Conservation (phyloP, 345 rosid genomes). For the Linum lewisii region DNA sequence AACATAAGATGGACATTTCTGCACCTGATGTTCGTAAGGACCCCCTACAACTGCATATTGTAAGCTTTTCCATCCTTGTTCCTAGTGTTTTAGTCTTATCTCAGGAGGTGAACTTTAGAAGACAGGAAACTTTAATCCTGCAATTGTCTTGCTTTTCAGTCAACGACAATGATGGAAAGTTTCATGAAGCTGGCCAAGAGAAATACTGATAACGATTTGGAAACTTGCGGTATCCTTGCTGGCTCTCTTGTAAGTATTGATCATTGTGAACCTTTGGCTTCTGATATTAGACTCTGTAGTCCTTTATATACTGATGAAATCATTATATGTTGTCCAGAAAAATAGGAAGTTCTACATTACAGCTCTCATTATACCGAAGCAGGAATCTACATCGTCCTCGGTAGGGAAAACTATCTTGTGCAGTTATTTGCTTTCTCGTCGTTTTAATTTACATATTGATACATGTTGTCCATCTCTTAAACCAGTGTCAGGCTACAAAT, state of each 20-base stretch:
- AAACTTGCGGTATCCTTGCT: constrained; percentile 96
- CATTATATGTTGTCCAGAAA: constrained; percentile 44
- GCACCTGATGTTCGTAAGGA: constrained; percentile 46
- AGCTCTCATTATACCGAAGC: constrained; percentile 93
- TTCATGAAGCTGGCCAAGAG: constrained; percentile 90
- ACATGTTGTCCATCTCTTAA: constrained; percentile 10
- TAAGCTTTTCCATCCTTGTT: constrained; percentile 28
- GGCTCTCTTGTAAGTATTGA: constrained; percentile 76
- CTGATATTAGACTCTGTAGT: neutral
- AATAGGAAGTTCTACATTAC: constrained; percentile 78
- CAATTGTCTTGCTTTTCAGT: constrained; percentile 40
- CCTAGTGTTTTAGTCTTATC: neutral
- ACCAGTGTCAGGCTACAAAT: constrained; percentile 86
- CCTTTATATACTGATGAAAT: constrained; percentile 13
- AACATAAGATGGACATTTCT: constrained; percentile 39
- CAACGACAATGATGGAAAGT: constrained; percentile 81
- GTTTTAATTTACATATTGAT: constrained; percentile 6
- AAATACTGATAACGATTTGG: constrained; percentile 77
- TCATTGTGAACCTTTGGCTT: constrained; percentile 4
- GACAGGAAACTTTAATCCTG: too few relatives aligned
- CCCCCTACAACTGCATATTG: constrained; percentile 88
- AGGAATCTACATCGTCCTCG: constrained; percentile 85
- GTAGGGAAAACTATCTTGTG: constrained; percentile 35
- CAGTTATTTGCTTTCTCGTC: constrained; percentile 4
- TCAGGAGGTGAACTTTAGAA: too few relatives aligned